These are phyloP conservation scores for Claviceps humidiphila DNA, from an alignment of 2,329 filamentous ascomycete genomes.

Conservation along the genomic window DNA sequence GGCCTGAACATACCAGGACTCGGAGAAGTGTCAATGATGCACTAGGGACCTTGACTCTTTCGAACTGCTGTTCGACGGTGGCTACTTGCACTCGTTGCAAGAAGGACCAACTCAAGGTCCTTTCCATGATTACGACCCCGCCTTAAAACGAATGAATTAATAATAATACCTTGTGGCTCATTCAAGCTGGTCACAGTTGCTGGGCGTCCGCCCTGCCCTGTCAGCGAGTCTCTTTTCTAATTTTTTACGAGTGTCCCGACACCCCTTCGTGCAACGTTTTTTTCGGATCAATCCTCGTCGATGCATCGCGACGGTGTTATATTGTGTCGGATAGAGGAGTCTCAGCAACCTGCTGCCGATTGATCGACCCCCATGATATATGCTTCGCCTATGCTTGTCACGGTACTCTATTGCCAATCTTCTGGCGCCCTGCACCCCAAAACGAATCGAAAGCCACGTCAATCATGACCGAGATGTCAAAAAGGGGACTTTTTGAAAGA, in stretches of 20 bases:
- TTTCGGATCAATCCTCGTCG: neutral
- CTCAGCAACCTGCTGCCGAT: neutral
- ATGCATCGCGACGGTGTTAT: constrained; percentile 7
- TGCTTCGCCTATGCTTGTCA: neutral
- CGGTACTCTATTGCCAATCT: neutral
- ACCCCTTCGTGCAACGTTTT: neutral
- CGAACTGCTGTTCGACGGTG: neutral
- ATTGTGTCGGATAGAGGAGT: constrained; percentile 1
- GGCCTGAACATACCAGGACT: constrained; percentile 30
- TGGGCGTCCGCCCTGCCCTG: no score
- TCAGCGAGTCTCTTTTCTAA: neutral
- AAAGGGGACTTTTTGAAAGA: neutral
- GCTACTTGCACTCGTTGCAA: neutral
- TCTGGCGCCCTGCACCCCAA: neutral
- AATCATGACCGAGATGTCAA: neutral
- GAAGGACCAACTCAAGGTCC: neutral
- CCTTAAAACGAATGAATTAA: neutral
- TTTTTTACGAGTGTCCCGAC: neutral
- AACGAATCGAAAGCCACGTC: no score
- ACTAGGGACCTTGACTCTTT: constrained; percentile 11
- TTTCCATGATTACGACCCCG: neutral
- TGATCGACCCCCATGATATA: neutral
- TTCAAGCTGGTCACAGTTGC: neutral
- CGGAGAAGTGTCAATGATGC: constrained; percentile 30
- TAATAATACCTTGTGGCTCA: neutral